Evolutionary conservation across 2,329 filamentous ascomycete genomes (phyloP), one percentile per base, ranked within the genome.

Genomic region (Rutstroemia sp.): DNA sequence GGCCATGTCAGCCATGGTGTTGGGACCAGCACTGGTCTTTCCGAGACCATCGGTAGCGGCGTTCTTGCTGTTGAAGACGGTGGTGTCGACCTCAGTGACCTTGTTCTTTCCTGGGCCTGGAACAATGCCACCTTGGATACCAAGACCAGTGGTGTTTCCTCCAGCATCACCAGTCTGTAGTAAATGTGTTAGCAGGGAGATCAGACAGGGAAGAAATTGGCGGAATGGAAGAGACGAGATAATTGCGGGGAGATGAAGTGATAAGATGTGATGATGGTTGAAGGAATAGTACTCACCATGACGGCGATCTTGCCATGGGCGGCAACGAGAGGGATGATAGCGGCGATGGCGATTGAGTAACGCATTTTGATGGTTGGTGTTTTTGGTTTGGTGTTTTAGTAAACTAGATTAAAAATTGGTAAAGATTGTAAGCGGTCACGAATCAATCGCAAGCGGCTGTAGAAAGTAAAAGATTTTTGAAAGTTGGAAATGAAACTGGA

Each of bases 241-340:
- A 14, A 51, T 19, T 7, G 39, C 5, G 19, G 9, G 9, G 14
- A 9, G 39, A 42, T 42, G n/a, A 17, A 14, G n/a, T 42, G 39
- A 42, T 34, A 9, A 12, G 30, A 34, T 34, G 30, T 34, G 30
- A 34, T 10, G 25, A 41, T 41, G 39, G 12, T 17, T 17, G 39
- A 42, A 42, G 19, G 39, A 19, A 42, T 8, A 12, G 16, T 42
- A 41, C 61, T 58, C 56, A 66, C 63, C 50, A 67, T 60, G 57
- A 67, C 64, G 57, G 64, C 76, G 70, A 87, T 84, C 63, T 78
- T 81, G 58, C 76, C 76, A 74, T 87, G 83, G 65, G 78, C 81
- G 61, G 80, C 75, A 60, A 79, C 82, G 52, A 86, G 75, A 61
- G 77, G 72, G 64, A 76, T 76, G 60, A 76, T 72, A 63, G 79